Conservation (phyloP, 257 asterid species). For the Fraxinus americana region DNA sequence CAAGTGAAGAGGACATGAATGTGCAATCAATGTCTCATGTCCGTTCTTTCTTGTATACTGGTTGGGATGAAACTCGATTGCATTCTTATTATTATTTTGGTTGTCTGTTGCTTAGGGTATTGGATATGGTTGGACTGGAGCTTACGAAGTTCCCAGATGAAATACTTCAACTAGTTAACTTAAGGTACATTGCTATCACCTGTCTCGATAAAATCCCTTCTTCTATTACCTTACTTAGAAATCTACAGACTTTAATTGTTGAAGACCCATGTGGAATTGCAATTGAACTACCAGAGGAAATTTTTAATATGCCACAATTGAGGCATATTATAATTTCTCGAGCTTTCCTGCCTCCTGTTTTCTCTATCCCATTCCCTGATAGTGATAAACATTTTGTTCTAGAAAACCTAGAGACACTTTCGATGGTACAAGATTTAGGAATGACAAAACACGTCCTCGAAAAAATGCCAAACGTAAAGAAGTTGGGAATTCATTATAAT, state of each 20-base stretch:
- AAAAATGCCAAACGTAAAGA: too few species aligned
- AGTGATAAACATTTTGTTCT: background rate
- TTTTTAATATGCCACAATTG: constrained; percentile 24
- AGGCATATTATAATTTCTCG: constrained; percentile 17
- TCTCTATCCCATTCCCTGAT: background rate
- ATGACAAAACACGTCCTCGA: too few species aligned
- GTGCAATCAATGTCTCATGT: background rate
- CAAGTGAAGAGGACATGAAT: background rate
- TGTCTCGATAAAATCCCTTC: constrained; percentile 14
- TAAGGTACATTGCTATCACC: constrained; percentile 35
- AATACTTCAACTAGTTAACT: constrained; percentile 1
- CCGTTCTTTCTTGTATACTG: constrained; percentile 10
- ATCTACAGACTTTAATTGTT: constrained; percentile 14
- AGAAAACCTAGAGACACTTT: background rate
- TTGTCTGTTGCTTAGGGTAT: constrained; percentile 22
- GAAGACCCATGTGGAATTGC: background rate
- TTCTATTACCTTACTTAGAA: constrained; percentile 20
- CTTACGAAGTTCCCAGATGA: constrained; percentile 3
- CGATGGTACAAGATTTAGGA: too few species aligned
- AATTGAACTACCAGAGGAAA: constrained; percentile 22
- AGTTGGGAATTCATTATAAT: too few species aligned
- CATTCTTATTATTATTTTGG: background rate
- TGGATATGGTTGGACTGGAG: background rate
- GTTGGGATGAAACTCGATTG: background rate
- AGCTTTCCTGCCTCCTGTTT: background rate